Evolutionary conservation across 1,284 basidiomycete genomes (phyloP).

Genomic region (Fistulinella cinereoalba): DNA sequence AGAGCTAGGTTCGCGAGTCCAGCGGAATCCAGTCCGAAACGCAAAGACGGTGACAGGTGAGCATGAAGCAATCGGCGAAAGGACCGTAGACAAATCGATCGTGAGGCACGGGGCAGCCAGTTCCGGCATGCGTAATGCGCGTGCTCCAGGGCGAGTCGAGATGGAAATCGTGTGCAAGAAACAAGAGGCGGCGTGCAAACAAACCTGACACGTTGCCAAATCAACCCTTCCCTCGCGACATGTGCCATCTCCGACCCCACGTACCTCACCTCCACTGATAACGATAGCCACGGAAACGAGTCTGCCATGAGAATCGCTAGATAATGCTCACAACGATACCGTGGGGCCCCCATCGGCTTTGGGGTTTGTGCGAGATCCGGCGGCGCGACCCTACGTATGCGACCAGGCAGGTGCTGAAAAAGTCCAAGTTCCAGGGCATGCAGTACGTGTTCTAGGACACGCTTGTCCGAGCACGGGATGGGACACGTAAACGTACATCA

Average conservation of each 20-base stretch:
- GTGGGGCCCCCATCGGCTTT: background rate
- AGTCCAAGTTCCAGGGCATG: background rate
- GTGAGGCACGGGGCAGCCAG: constrained; percentile 16
- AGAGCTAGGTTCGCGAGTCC: constrained; percentile 21
- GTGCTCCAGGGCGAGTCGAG: constrained; percentile 17
- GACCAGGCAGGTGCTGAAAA: background rate
- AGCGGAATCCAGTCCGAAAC: constrained; percentile 30
- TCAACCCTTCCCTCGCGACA: constrained; percentile 22
- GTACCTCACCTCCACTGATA: background rate
- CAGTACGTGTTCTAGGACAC: no score
- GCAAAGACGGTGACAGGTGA: constrained; percentile 21
- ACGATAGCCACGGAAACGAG: constrained; percentile 10
- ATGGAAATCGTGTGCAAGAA: constrained; percentile 9
- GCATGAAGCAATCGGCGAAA: constrained; percentile 13
- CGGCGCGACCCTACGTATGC: background rate
- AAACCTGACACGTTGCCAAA: constrained; percentile 25
- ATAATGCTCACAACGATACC: background rate
- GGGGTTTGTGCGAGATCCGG: background rate
- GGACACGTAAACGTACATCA: constrained; percentile 17
- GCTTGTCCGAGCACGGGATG: background rate
- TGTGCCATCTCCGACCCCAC: constrained; percentile 3
- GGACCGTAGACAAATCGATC: constrained; percentile 20
- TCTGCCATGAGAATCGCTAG: background rate
- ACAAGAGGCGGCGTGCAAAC: constrained; percentile 8
- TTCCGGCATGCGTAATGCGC: constrained; percentile 27